phyloP scores from a whole-genome alignment of 345 rosid species.

The Camelina hispida region DNA sequence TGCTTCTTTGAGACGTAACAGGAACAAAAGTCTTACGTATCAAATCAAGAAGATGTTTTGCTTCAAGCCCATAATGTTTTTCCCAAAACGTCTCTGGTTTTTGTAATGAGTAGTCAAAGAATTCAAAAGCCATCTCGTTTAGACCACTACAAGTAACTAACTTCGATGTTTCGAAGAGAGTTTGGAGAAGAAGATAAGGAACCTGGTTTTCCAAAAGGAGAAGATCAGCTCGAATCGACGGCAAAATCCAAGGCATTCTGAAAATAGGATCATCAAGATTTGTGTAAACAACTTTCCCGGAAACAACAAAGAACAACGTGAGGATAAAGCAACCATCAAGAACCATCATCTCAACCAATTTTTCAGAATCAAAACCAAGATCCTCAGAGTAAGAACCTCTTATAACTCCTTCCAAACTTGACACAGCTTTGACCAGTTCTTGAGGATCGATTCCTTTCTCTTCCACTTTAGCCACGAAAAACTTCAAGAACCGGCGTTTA shows the following conservation, averaged over 20 bases:
- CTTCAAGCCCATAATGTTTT: slow-evolving; percentile 31
- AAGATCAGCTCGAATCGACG: slow-evolving; percentile 51
- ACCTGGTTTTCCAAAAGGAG: slow-evolving; percentile 67
- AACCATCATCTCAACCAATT: slow-evolving; percentile 54
- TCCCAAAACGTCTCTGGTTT: slow-evolving; percentile 37
- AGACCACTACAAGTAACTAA: slow-evolving; percentile 35
- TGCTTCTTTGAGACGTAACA: not conserved
- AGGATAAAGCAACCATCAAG: slow-evolving; percentile 70
- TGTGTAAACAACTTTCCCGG: slow-evolving; percentile 31
- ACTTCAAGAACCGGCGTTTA: slow-evolving; percentile 47
- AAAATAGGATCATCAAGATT: slow-evolving; percentile 57
- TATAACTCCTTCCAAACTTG: slow-evolving; percentile 28
- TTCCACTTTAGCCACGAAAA: slow-evolving; percentile 40
- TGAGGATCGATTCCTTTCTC: slow-evolving; percentile 7
- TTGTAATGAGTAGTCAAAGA: slow-evolving; percentile 49
- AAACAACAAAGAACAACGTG: slow-evolving; percentile 56
- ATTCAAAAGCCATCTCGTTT: slow-evolving; percentile 48
- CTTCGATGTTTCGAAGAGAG: slow-evolving; percentile 42
- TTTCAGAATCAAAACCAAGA: slow-evolving; percentile 2
- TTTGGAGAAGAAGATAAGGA: slow-evolving; percentile 56
- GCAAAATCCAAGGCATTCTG: slow-evolving; percentile 57
- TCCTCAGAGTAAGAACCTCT: slow-evolving; percentile 50
- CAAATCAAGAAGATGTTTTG: slow-evolving; percentile 60
- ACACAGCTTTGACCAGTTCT: slow-evolving; percentile 31
- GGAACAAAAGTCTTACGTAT: slow-evolving; percentile 54